Percentiles rank a stretch among this genome's conserved stretches.
Conservation (phyloP, 306 rosid genomes). For the Vigna reflexopilosa region DNA sequence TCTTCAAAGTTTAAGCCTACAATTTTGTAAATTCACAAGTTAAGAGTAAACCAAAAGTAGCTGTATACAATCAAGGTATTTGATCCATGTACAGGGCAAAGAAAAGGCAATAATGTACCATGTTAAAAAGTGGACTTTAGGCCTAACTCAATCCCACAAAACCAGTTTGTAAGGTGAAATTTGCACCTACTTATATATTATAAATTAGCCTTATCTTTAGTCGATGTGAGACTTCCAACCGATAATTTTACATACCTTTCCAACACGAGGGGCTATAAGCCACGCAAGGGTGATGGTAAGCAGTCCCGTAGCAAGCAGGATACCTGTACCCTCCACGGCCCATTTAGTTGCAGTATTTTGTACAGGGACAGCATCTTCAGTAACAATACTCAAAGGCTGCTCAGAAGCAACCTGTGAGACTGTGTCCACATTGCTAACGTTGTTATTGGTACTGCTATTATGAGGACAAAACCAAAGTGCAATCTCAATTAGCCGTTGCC, state of each 20-base stretch:
- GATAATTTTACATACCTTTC: constrained; percentile 65
- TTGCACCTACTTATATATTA: no score
- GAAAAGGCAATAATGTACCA: not conserved
- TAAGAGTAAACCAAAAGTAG: constrained; percentile 11
- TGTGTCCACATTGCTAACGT: constrained; percentile 54
- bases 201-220: no score
- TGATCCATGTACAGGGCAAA: not conserved
- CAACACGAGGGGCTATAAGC: constrained; percentile 97
- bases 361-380: constrained; percentile 62
- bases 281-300: constrained; percentile 94
- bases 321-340: constrained; percentile 93
- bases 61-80: not conserved
- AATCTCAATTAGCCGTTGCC: constrained; percentile 92
- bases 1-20: constrained; percentile 17
- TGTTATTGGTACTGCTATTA: constrained; percentile 47
- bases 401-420: constrained; percentile 71
- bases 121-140: no score
- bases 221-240: no score
- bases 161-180: no score
- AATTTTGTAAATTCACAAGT: not conserved
- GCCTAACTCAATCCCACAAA: no score
- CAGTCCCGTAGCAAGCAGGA: constrained; percentile 94
- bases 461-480: constrained; percentile 91
- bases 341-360: constrained; percentile 85
- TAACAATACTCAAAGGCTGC: constrained; percentile 59